Evolutionary conservation across 1,139 yeast genomes (phyloP).

Genomic region (Yamadazyma siamensis): DNA sequence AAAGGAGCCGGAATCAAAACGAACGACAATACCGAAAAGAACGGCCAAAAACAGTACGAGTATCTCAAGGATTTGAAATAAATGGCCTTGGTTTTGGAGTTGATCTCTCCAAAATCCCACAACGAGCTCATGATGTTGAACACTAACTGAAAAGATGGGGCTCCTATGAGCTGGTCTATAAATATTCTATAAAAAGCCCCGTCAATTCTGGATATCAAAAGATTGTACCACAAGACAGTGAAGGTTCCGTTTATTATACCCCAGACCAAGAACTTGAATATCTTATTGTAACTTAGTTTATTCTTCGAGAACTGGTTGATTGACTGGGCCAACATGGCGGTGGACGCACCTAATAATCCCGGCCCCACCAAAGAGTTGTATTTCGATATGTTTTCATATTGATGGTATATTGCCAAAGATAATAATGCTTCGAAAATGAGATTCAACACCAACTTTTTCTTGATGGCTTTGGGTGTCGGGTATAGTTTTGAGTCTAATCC

Average conservation of each 20-base stretch:
- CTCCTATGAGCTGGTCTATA: constrained; percentile 54
- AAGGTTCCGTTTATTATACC: constrained; percentile 59
- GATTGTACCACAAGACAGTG: constrained; percentile 56
- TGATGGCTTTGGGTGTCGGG: constrained; percentile 18
- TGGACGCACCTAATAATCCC: constrained; percentile 40
- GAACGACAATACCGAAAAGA: constrained; percentile 50
- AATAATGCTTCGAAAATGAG: constrained; percentile 23
- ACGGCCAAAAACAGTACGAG: constrained; percentile 60
- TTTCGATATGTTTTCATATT: constrained; percentile 21
- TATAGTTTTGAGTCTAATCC: constrained; percentile 18
- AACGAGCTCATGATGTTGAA: constrained; percentile 47
- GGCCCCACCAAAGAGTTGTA: constrained; percentile 36
- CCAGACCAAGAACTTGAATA: constrained; percentile 55
- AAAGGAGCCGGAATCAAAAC: constrained; percentile 43
- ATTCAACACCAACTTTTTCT: constrained; percentile 13
- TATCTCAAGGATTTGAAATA: constrained; percentile 48
- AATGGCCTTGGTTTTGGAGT: constrained; percentile 24
- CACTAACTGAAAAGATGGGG: constrained; percentile 50
- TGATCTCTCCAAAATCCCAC: constrained; percentile 53
- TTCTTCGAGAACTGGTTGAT: constrained; percentile 46
- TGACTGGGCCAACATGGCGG: constrained; percentile 60
- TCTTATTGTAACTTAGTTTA: constrained; percentile 36
- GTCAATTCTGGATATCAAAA: constrained; percentile 37
- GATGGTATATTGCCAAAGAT: constrained; percentile 24
- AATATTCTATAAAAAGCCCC: constrained; percentile 35